phyloP scores from a whole-genome alignment of 257 asterid species.

The Nicotiana sylvestris region DNA sequence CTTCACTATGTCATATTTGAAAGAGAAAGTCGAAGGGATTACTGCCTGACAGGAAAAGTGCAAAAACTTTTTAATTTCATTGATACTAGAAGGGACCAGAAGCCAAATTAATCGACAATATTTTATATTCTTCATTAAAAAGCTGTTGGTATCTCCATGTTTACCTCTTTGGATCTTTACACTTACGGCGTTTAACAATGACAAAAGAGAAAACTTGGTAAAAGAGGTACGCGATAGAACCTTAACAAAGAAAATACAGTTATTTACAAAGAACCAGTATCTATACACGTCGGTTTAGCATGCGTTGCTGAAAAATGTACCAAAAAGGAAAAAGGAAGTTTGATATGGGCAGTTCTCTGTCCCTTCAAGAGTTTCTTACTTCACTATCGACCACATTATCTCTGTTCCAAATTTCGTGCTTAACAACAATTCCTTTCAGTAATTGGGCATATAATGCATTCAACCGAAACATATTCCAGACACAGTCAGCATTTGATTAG shows the following conservation, averaged over 20 bases:
- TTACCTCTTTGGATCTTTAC: background rate
- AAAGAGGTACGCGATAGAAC: background rate
- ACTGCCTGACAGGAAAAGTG: background rate
- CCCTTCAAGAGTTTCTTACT: background rate
- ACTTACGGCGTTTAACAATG: background rate
- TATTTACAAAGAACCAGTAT: background rate
- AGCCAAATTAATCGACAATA: background rate
- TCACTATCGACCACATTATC: background rate
- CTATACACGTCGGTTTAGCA: background rate
- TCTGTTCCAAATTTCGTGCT: background rate
- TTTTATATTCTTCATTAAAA: background rate
- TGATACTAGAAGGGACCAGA: background rate
- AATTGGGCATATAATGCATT: background rate
- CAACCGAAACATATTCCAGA: background rate
- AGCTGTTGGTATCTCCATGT: background rate
- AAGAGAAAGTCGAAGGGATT: background rate
- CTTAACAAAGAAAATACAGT: background rate
- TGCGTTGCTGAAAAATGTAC: background rate
- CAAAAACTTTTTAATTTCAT: background rate
- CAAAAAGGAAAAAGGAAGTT: background rate
- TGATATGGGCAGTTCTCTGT: background rate
- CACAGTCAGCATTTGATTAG: background rate
- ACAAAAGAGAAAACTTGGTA: background rate
- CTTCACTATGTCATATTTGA: background rate
- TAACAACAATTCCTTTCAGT: background rate